Base-by-base conservation (phyloP, 2,329 filamentous ascomycete species). In the Paraconiothyrium sp. region DNA sequence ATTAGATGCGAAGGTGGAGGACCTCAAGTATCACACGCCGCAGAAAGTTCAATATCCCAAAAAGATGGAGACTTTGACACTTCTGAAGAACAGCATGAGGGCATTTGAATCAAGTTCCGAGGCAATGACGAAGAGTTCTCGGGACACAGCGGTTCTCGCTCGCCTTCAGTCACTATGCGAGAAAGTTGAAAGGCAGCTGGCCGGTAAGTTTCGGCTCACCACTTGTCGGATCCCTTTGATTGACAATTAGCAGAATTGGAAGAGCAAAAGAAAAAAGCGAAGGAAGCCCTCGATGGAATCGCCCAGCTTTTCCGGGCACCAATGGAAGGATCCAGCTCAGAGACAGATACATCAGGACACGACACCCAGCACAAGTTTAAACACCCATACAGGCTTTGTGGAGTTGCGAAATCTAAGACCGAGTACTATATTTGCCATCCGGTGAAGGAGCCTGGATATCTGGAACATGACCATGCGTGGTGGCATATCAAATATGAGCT, bases 391-490 rank as follows among this genome's bases (percentile, higher is more conserved):
- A 83, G 82, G 1, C 80, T 89, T 24, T 83, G 84, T 48, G 87
- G 87, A 32, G 84, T 89, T 5, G 85, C 85, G 41, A 89, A 86
- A 3, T 81, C 84, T 52, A 81, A 85, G 1, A 83, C 86, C 67
- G 81, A 88, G 30, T 86, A 84, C 37, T 89, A 89, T 67, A 74
- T 89, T 16, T 79, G 87, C 20, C 80, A 81, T 30, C 79, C 78
- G 6, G 75, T 69, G 57, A 66, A 62, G 8, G 56, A 64, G 4
- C 67, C 71, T 20, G 65, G 69, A n/a, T 6, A 30, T 9, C 13
- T 41, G 34, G 52, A 54, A 1, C 59, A 67, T 11, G 60, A 57
- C 68, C 20, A 68, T 61, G 22, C 71, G 76, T 79, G 77, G 77
- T 79, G 77, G 76, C 71, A 72, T 43, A 67, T 78, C 46, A 69